phyloP scores from a whole-genome alignment of 2,329 filamentous ascomycete species.

The Canariomyces notabilis region DNA sequence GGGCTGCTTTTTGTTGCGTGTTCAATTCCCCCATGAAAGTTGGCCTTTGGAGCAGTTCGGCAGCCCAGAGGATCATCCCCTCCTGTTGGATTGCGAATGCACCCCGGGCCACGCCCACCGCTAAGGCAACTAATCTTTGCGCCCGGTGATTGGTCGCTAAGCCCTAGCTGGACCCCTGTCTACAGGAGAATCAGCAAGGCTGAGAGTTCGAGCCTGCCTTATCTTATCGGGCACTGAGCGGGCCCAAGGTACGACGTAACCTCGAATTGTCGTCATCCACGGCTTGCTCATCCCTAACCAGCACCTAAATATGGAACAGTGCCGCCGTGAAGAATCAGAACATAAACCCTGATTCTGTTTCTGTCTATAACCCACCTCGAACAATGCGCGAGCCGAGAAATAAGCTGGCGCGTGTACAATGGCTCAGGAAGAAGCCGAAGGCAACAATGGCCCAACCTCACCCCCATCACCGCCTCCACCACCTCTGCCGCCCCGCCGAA shows the following conservation, averaged over 20 bases:
- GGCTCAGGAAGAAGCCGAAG: conserved; percentile 18
- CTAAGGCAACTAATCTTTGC: not conserved
- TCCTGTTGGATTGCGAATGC: not conserved
- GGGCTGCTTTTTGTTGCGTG: conserved; percentile 6
- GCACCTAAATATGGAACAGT: not conserved
- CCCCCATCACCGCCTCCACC: conserved; percentile 17
- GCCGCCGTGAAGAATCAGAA: not conserved
- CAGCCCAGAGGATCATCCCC: too few species aligned
- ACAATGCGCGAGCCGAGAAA: conserved; percentile 19
- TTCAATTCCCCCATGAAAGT: conserved; percentile 2
- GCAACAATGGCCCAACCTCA: conserved; percentile 9
- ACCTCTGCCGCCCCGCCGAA: conserved; percentile 27
- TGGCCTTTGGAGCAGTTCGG: too few species aligned
- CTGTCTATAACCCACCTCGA: not conserved
- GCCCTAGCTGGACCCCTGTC: conserved; percentile 10
- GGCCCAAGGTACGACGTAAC: too few species aligned
- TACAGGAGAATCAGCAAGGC: conserved; percentile 15
- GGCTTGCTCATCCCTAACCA: not conserved
- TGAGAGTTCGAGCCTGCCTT: conserved; percentile 16
- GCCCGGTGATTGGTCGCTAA: conserved; percentile 10
- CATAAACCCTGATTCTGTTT: not conserved
- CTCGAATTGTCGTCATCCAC: conserved; percentile 19
- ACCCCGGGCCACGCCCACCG: too few species aligned
- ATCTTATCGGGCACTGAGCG: too few species aligned
- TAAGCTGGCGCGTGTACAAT: conserved; percentile 17